Conservation (phyloP, 2,329 filamentous ascomycete species). For the Fusarium sp. region DNA sequence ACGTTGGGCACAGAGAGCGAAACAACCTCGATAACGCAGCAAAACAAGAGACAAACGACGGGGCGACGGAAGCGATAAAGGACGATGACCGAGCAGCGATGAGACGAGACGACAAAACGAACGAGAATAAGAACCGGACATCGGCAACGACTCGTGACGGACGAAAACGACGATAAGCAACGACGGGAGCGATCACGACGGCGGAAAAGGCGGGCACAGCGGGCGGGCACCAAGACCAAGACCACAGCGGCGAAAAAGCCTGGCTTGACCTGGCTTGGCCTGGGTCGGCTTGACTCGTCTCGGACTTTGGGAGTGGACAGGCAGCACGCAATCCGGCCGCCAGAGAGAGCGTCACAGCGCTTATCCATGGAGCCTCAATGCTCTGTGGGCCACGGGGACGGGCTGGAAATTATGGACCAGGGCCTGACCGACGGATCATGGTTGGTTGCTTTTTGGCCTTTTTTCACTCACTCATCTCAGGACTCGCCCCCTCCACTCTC, state of each 20-base stretch:
- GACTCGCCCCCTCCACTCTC: conserved; percentile 23
- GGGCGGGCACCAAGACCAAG: conserved; percentile 35
- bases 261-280: conserved; percentile 31
- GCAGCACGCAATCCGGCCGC: conserved; percentile 44
- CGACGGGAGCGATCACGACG: conserved; percentile 33
- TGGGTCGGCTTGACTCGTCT: conserved; percentile 40
- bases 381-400: conserved; percentile 39
- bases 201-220: conserved; percentile 31
- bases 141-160: conserved; percentile 23
- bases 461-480: conserved; percentile 32
- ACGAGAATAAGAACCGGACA: conserved; percentile 20
- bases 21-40: not conserved
- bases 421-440: conserved; percentile 32
- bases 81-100: not conserved
- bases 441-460: conserved; percentile 43
- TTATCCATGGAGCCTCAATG: conserved; percentile 33
- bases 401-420: conserved; percentile 45
- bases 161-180: conserved; percentile 36
- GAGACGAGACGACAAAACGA: conserved; percentile 2
- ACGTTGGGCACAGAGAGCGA: conserved; percentile 11
- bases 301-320: conserved; percentile 22
- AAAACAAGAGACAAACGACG: not conserved
- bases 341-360: conserved; percentile 43
- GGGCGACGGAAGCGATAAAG: not conserved
- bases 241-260: conserved; percentile 34